Evolutionary conservation across 768 basidiomycete genomes (phyloP), one percentile per base, ranked within the genome.

Genomic region (Asterophora parasitica): DNA sequence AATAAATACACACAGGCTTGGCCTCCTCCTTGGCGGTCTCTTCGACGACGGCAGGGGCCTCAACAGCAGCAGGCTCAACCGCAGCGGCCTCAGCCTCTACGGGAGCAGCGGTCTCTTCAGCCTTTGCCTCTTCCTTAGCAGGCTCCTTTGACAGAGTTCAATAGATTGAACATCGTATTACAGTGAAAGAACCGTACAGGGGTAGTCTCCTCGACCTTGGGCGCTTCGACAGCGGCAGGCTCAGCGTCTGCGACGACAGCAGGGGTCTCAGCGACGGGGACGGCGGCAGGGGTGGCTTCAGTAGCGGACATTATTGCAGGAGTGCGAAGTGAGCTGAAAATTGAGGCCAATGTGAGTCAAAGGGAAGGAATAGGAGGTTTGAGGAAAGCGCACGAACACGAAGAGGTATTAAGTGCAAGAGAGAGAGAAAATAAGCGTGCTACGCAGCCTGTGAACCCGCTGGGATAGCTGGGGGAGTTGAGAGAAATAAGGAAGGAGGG

Each of bases 271-370:
- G n/a, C n/a, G 51, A 60, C 64, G 54, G 67, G 67, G 68, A 77
- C 77, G 50, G 71, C 81, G 48, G 66, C 59, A 61, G 65, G 64
- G 63, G 73, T 60, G 62, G 70, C 67, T 68, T 83, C 85, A 61
- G 83, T 65, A 68, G 85, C 78, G 76, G 89, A 90, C 88, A 92
- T 91, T 88, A 89, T 81, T 71, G 71, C 69, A 73, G 64, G 69
- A 71, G 69, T 65, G 70, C 65, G 69, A 73, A 74, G 72, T 75
- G 77, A 77, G 79, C 79, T 82, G 64, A 33, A 49, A 52, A 50
- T 48, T 46, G 49, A 50, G 51, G 47, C 56, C 56, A 56, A 41
- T 46, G 30, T 31, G 43, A 53, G 42, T 40, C 37, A 46, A 47
- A 46, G 50, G 52, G 31, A 37, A 9, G 31, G 36, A 46, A 58